A percentile compares a stretch with the other conserved stretches of the same genome.
phyloP scores from a whole-genome alignment of 306 rosid genomes.

The Canavalia gladiata region DNA sequence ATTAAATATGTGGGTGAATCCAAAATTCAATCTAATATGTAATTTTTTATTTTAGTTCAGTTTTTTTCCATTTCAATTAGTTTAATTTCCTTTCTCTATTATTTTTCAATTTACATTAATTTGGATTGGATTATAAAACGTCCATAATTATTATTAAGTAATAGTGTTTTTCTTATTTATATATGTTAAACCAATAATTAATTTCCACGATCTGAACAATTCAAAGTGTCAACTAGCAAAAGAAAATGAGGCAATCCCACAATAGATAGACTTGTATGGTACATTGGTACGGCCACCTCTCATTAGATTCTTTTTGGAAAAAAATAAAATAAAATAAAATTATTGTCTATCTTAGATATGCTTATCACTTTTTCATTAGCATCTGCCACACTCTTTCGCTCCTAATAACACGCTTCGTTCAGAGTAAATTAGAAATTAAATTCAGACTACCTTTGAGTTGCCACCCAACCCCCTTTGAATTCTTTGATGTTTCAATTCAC shows the following conservation, averaged over 20 bases:
- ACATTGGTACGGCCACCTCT: constrained; percentile 11
- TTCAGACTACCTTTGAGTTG: not conserved
- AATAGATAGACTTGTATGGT: constrained; percentile 28
- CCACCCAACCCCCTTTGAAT: not conserved
- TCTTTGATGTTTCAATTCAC: too few species aligned
- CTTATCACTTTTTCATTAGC: not conserved
- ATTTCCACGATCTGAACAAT: not conserved
- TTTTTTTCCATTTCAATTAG: too few species aligned
- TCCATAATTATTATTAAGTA: not conserved
- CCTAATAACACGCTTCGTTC: not conserved
- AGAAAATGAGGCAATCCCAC: not conserved
- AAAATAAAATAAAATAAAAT: constrained; percentile 1
- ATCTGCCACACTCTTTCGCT: not conserved
- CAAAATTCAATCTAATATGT: too few species aligned
- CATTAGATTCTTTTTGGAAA: not conserved
- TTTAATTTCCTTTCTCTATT: too few species aligned
- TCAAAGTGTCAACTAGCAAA: constrained; percentile 28
- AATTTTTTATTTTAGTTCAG: too few species aligned
- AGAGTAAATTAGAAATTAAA: not conserved
- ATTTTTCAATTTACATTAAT: too few species aligned
- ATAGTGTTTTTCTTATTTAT: not conserved
- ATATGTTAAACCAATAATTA: not conserved
- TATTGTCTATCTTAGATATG: constrained; percentile 3
- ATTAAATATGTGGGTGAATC: too few species aligned
- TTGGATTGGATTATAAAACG: too few species aligned